Evolutionary conservation across 1,284 basidiomycete genomes (phyloP).

Genomic region (Porogramme epimiltina): DNA sequence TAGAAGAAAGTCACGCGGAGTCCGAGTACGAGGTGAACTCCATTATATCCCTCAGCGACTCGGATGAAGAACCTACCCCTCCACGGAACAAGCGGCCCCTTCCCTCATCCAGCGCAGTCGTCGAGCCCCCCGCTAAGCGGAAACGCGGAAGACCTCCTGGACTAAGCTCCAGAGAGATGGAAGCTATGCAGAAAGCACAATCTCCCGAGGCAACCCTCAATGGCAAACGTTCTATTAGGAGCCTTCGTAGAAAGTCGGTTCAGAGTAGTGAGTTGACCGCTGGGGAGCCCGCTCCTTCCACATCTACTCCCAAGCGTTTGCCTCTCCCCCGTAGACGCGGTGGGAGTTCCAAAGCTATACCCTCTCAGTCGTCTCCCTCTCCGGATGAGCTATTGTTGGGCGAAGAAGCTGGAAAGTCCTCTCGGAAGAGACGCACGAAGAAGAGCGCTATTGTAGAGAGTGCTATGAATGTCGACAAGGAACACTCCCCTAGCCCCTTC

Average conservation of each 20-base stretch:
- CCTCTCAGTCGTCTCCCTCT: constrained; percentile 8
- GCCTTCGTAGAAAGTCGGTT: constrained; percentile 2
- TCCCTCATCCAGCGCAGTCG: too few relatives aligned
- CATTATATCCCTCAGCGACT: not conserved
- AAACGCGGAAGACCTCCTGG: constrained; percentile 9
- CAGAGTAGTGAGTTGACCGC: not conserved
- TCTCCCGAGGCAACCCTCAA: not conserved
- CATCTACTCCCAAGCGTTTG: not conserved
- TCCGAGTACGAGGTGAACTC: constrained; percentile 16
- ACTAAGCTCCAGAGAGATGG: constrained; percentile 1
- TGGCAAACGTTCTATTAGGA: constrained; percentile 11
- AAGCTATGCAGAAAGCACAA: not conserved
- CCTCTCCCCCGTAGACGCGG: constrained; percentile 13
- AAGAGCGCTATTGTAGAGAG: not conserved
- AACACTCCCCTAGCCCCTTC: constrained; percentile 3
- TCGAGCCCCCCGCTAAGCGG: not conserved
- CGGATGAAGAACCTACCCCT: too few relatives aligned
- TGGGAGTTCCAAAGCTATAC: not conserved
- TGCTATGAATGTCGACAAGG: constrained; percentile 11
- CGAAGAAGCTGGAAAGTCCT: not conserved
- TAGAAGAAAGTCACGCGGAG: constrained; percentile 4
- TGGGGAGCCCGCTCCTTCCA: constrained; percentile 4
- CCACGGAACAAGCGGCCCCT: too few relatives aligned
- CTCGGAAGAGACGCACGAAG: constrained; percentile 2
- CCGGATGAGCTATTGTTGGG: constrained; percentile 18